A percentile compares a stretch with the other conserved stretches of the same genome.
phyloP scores from a whole-genome alignment of 2,329 filamentous ascomycete genomes.

The Aspergillus transmontanensis region DNA sequence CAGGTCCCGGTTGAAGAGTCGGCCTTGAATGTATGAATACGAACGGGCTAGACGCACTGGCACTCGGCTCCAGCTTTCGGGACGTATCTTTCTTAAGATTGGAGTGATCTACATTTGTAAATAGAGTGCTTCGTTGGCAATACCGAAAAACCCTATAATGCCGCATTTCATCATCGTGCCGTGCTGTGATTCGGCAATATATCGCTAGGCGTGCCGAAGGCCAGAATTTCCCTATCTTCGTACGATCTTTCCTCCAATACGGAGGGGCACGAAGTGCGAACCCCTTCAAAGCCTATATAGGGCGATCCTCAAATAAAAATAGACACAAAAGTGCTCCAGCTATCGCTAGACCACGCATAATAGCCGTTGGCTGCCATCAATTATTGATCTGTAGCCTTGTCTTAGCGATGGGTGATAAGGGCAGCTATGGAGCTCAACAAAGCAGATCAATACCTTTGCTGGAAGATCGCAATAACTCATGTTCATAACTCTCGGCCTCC shows the following conservation, averaged over 20 bases:
- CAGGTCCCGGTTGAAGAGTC: background rate
- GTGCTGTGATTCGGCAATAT: background rate
- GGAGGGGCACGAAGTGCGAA: background rate
- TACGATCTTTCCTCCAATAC: background rate
- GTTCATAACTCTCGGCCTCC: background rate
- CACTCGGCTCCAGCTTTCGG: background rate
- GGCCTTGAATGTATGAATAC: background rate
- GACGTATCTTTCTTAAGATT: background rate
- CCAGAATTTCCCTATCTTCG: background rate
- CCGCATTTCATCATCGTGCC: background rate
- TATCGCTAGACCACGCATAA: too few relatives aligned
- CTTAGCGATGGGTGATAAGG: background rate
- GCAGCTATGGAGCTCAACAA: background rate
- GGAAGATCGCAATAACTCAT: background rate
- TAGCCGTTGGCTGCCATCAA: too few relatives aligned
- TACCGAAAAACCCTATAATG: background rate
- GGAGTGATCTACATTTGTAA: background rate
- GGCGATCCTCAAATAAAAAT: background rate
- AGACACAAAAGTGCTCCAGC: too few relatives aligned
- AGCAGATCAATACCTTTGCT: background rate
- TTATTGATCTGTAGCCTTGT: background rate
- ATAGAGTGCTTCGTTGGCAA: background rate
- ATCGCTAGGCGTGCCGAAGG: background rate
- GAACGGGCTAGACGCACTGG: background rate
- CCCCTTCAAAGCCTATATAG: too few relatives aligned